Conservation (phyloP, 164 flowering plant genomes). For the Dillenia suffruticosa region DNA sequence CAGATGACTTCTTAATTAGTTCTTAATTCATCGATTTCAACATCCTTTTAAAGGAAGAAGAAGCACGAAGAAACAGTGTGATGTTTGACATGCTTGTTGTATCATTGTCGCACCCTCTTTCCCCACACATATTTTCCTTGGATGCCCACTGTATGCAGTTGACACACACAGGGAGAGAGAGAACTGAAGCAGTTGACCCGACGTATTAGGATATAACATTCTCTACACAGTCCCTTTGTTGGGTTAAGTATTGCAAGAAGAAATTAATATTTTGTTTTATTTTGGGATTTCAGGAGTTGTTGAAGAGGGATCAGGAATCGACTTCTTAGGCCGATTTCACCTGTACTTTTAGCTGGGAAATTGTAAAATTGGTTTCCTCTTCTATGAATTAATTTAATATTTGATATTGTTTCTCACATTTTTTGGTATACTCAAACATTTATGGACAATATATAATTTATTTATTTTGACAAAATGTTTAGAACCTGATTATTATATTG, state of each 20-base stretch:
- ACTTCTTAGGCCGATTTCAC: slow-evolving; percentile 17
- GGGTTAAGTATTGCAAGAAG: neutral
- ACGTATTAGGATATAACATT: neutral
- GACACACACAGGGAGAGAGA: slow-evolving; percentile 48
- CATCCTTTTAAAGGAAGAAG: slow-evolving; percentile 61
- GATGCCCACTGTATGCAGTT: slow-evolving; percentile 65
- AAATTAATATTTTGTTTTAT: neutral
- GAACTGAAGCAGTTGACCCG: slow-evolving; percentile 28
- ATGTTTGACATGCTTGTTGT: slow-evolving; percentile 91
- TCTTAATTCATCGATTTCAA: neutral
- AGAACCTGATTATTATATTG: too few species aligned
- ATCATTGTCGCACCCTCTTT: slow-evolving; percentile 65
- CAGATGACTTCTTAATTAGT: too few species aligned
- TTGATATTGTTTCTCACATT: too few species aligned
- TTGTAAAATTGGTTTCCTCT: slow-evolving; percentile 24
- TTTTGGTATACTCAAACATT: too few species aligned
- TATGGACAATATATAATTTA: too few species aligned
- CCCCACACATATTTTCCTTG: slow-evolving; percentile 81
- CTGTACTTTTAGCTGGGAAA: slow-evolving; percentile 15
- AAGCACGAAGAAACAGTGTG: slow-evolving; percentile 77
- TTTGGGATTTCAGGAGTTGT: slow-evolving; percentile 38
- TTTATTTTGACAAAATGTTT: too few species aligned
- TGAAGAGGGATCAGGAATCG: slow-evolving; percentile 42
- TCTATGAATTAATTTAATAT: too few species aligned
- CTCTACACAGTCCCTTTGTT: too few species aligned